Base-by-base conservation (phyloP, 2,329 filamentous ascomycete species). In the Ceratocystis variospora region DNA sequence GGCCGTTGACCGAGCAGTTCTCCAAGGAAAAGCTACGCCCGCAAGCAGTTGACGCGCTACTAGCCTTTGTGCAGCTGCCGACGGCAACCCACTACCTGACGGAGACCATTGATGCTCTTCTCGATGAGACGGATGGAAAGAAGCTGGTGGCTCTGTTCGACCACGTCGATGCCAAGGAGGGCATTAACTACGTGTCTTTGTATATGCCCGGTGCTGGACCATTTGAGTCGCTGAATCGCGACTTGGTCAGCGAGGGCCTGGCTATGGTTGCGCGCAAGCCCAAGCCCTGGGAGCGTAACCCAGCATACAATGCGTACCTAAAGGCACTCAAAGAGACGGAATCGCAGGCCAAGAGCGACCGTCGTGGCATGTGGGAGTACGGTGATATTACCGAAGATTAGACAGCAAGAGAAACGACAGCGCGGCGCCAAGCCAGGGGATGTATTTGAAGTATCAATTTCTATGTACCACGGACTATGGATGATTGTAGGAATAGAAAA, bases 361-460 rank as follows among this genome's bases (percentile, higher is more conserved):
- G 91, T 69, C 80, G 85, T 70, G 94, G 94, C 55, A 94, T 96
- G 83, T 99, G 93, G 92, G 94, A 99, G 82, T 99, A 97, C 76
- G 94, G 94, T 71, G 94, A 97, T 75, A 81, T 96, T 73, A 96
- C 90, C 15, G 92, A 96, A 79, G 90, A 96, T 73, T 91, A 85
- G 75, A 46, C 17, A 44, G 25, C 10, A 17, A 68, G 50, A 28
- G 19, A 31, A 55, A 15, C 53, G 19, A 25, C 19, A 10, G 8
- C 25, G 48, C 25, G 48, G 19, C 22, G 22, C 22, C 22, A 2
- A 37, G 53, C 19, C 1, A n/a, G 10, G 17, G 31, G 15, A 19
- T 31, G 31, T 7, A 17, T 12, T 15, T 17, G 37, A 22, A 33
- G 25, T 59, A 4, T 5, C 37, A 41, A 59, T 59, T 59, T 59